Percentiles rank a stretch among this genome's conserved stretches.
phyloP scores from a whole-genome alignment of 306 rosid genomes.

The Abrus pulchellus region DNA sequence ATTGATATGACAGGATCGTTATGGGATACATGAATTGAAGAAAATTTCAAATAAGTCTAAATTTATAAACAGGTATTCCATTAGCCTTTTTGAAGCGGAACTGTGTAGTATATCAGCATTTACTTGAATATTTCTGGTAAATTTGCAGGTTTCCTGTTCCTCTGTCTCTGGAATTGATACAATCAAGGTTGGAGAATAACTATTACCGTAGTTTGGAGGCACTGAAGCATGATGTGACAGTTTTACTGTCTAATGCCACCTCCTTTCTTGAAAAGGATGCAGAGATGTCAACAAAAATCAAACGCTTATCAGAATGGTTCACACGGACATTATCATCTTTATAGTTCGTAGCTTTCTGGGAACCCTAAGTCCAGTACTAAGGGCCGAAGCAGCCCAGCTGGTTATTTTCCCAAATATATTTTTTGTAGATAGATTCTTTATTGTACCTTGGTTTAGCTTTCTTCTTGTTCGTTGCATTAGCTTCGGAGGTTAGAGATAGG shows the following conservation, averaged over 20 bases:
- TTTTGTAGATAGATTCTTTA: slow-evolving; percentile 66
- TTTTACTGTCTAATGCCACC: slow-evolving; percentile 71
- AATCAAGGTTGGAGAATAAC: slow-evolving; percentile 78
- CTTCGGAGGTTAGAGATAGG: slow-evolving; percentile 53
- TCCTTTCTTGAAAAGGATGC: slow-evolving; percentile 71
- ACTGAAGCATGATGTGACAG: slow-evolving; percentile 75
- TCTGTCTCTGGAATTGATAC: slow-evolving; percentile 75
- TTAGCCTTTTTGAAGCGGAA: slow-evolving; percentile 19
- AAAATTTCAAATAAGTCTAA: slow-evolving; percentile 67
- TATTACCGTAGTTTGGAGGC: slow-evolving; percentile 94
- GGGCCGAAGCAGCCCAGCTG: slow-evolving; percentile 55
- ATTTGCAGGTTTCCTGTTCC: slow-evolving; percentile 90
- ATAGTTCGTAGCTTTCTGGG: slow-evolving; percentile 53
- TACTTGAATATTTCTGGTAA: slow-evolving; percentile 36
- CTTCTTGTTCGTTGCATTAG: slow-evolving; percentile 39
- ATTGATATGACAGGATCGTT: slow-evolving; percentile 72
- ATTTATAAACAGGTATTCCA: slow-evolving; percentile 78
- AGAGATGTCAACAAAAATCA: slow-evolving; percentile 60
- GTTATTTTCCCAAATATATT: slow-evolving; percentile 44
- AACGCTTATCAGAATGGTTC: slow-evolving; percentile 90
- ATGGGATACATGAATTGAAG: slow-evolving; percentile 74
- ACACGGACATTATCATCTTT: slow-evolving; percentile 61
- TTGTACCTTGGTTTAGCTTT: slow-evolving; percentile 41
- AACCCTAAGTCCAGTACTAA: slow-evolving; percentile 47
- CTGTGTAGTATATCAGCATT: neutral